These are phyloP conservation scores for Batrachochytrium dendrobatidis DNA, from an alignment of 371 early-diverging fungal genomes.

Conservation along the genomic window DNA sequence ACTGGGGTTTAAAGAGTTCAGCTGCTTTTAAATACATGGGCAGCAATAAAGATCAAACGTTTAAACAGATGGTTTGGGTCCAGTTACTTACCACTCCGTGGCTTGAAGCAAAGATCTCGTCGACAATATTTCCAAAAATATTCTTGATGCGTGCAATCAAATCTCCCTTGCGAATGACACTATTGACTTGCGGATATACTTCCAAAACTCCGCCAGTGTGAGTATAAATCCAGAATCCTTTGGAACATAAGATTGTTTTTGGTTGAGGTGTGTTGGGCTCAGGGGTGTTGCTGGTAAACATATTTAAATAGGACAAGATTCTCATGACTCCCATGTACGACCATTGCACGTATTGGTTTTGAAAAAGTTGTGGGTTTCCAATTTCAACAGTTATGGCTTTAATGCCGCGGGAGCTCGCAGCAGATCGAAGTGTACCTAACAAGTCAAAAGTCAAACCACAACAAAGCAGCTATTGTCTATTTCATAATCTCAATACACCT, in stretches of 20 bases:
- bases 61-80: too few relatives aligned
- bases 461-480: not conserved
- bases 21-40: too few relatives aligned
- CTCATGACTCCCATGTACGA: conserved; percentile 45
- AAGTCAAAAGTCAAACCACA: not conserved
- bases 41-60: too few relatives aligned
- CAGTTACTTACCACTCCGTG: conserved; percentile 33
- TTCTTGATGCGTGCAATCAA: conserved; percentile 84
- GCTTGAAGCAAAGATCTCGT: conserved; percentile 74
- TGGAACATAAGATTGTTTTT: conserved; percentile 37
- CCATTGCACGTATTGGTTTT: conserved; percentile 46
- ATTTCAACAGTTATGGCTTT: conserved; percentile 78
- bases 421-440: conserved; percentile 70
- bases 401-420: conserved; percentile 69
- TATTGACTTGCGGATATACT: conserved; percentile 81
- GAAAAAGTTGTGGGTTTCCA: conserved; percentile 47
- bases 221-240: conserved; percentile 50
- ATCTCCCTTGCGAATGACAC: conserved; percentile 77
- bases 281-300: conserved; percentile 26
- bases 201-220: conserved; percentile 68
- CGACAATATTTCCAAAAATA: conserved; percentile 86
- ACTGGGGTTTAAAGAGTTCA: too few relatives aligned
- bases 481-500: not conserved
- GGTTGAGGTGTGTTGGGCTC: conserved; percentile 7
- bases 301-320: conserved; percentile 39